These are phyloP conservation scores for Pythium guiyangense DNA, from an alignment of 352 stramenopile species.

Conservation along the genomic window DNA sequence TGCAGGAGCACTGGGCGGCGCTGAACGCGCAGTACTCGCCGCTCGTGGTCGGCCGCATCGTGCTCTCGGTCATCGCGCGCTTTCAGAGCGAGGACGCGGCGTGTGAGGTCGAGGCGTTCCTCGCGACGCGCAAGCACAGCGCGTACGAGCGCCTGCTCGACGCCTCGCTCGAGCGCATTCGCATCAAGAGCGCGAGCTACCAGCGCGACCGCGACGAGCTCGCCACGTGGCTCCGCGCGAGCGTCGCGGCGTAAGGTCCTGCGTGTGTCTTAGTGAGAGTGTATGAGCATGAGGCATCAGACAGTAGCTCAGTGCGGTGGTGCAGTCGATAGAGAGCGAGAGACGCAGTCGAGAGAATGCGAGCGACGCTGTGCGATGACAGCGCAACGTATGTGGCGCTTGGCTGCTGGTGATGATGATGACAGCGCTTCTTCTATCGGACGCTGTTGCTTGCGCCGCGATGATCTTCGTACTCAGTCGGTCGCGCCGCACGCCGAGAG, in stretches of 20 bases:
- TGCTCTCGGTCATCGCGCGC: conserved; percentile 25
- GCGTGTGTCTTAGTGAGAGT: no score
- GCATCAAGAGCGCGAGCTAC: conserved; percentile 43
- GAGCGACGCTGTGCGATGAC: no score
- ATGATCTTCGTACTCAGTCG: no score
- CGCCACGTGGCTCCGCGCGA: conserved; percentile 40
- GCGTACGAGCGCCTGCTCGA: conserved; percentile 50
- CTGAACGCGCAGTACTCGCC: conserved; percentile 56
- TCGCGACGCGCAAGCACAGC: conserved; percentile 43
- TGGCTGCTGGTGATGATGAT: neutral
- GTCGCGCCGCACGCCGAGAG: neutral
- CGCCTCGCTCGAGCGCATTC: conserved; percentile 50
- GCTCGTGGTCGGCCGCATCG: conserved; percentile 40
- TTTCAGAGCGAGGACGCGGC: conserved; percentile 54
- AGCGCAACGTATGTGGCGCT: neutral
- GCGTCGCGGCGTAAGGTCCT: no score
- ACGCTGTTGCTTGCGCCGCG: no score
- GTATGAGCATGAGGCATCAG: no score
- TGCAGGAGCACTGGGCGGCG: conserved; percentile 59
- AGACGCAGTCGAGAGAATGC: no score
- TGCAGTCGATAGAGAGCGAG: no score
- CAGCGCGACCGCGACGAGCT: conserved; percentile 50
- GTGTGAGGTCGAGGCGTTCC: conserved; percentile 55
- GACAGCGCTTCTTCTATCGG: no score
- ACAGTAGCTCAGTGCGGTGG: no score